phyloP scores from a whole-genome alignment of 768 basidiomycete genomes.

The Phanerochaete carnosa region DNA sequence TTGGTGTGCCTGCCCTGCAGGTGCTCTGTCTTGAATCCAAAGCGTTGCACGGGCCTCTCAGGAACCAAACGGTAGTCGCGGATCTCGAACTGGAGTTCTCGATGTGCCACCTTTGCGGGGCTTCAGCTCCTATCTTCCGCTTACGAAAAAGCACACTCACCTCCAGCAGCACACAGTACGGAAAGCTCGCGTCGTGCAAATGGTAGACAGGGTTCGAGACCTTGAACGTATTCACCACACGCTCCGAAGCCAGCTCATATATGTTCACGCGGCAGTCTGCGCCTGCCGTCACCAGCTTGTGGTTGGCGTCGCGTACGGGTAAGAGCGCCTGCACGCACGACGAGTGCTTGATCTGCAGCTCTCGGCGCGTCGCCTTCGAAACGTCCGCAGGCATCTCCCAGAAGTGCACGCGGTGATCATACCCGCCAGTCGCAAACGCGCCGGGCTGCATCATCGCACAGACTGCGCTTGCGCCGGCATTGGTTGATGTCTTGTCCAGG shows the following conservation, averaged over 20 bases:
- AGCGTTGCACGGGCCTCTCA: constrained; percentile 34
- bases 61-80: constrained; percentile 42
- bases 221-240: constrained; percentile 37
- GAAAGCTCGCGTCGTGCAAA: constrained; percentile 34
- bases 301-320: constrained; percentile 40
- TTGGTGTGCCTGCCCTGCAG: constrained; percentile 42
- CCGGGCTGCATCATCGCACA: constrained; percentile 37
- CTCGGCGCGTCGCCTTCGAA: constrained; percentile 26
- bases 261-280: constrained; percentile 44
- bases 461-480: constrained; percentile 40
- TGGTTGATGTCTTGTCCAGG: constrained; percentile 21
- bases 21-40: constrained; percentile 38
- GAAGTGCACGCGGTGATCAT: constrained; percentile 45
- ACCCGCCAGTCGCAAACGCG: constrained; percentile 47
- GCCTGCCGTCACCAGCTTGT: constrained; percentile 44
- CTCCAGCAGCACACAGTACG: constrained; percentile 42
- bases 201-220: constrained; percentile 43
- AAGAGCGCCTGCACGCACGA: constrained; percentile 43
- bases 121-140: not conserved
- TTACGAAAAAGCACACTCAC: constrained; percentile 20
- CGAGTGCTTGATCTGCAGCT: constrained; percentile 39
- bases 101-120: constrained; percentile 39
- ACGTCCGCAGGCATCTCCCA: constrained; percentile 36
- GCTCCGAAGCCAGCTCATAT: constrained; percentile 46
- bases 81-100: constrained; percentile 52